These are phyloP conservation scores for Massariosphaeria phaeospora DNA, from an alignment of 495 filamentous ascomycete genomes.

Conservation along the genomic window DNA sequence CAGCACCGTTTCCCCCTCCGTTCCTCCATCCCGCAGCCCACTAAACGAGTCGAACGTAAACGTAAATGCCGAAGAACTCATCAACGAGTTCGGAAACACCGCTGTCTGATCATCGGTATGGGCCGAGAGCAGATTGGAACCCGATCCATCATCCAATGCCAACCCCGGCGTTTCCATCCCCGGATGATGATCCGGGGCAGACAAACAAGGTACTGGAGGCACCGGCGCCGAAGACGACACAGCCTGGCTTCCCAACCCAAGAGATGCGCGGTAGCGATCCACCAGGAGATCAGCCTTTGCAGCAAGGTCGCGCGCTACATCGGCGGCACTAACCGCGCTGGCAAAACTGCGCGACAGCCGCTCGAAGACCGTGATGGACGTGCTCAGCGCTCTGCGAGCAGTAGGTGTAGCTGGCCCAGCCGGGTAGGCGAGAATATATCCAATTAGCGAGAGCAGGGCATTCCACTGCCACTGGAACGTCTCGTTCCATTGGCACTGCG, in stretches of 20 bases:
- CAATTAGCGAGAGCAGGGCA: slow-evolving; percentile 47
- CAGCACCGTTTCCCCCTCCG: slow-evolving; percentile 1
- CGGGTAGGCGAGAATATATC: slow-evolving; percentile 48
- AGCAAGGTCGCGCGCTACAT: slow-evolving; percentile 38
- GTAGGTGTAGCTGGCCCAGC: slow-evolving; percentile 23
- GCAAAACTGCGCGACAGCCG: slow-evolving; percentile 44
- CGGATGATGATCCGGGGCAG: background rate
- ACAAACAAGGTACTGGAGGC: background rate
- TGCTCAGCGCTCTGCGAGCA: slow-evolving; percentile 43
- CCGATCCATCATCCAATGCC: background rate
- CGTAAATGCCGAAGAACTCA: background rate
- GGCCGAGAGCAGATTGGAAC: background rate
- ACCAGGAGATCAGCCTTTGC: slow-evolving; percentile 36
- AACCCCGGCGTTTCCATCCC: background rate
- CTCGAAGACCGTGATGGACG: slow-evolving; percentile 45
- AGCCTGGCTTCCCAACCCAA: background rate
- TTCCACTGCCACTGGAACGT: slow-evolving; percentile 53
- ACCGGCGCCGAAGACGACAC: background rate
- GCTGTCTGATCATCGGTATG: background rate
- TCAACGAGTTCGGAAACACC: slow-evolving; percentile 4
- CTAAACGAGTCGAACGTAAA: slow-evolving; percentile 7
- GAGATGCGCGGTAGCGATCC: slow-evolving; percentile 1
- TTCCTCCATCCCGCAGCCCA: background rate
- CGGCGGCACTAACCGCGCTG: slow-evolving; percentile 44
- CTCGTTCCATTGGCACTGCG: slow-evolving; percentile 50